Evolutionary conservation across 345 rosid genomes (phyloP), one percentile per base, ranked within the genome.

Genomic region (Orychophragmus violaceus): DNA sequence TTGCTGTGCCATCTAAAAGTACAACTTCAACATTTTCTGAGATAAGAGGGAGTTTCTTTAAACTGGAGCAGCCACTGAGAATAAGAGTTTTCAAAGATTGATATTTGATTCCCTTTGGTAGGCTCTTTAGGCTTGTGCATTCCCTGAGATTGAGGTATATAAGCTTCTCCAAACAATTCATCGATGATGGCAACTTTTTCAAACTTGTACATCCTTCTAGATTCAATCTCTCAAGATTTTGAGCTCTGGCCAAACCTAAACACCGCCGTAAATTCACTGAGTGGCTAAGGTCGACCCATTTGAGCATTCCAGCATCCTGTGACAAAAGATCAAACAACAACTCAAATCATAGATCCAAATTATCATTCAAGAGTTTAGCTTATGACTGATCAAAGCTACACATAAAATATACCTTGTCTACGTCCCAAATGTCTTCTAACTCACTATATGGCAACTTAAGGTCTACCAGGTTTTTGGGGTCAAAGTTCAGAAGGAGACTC

Each of bases 221-320:
- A 22, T 29, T 12, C 13, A 80, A 29, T 3, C 62, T 62, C 21
- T 71, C 76, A 61, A 83, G 64, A 8, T 64, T 74, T 9, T 27
- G 3, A 13, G 80, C 77, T 16, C 30, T n/a, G 29, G 77, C 73
- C 17, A 74, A 66, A 12, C 80, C 74, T 10, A 62, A 53, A 46
- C 78, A 67, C 2, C 8, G 5, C 1, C 17, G 46, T 37, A 82
- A 51, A 8, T 57, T 54, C 32, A 28, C 0, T 4, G 75, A 80
- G 24, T 59, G 11, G 12, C 57, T 19, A 3, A 83, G 78, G 13
- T 66, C 57, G 1, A 80, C 42, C 65, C 57, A 35, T 59, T 54
- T 76, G 17, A 81, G 68, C 51, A 65, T 81, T 27, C 7, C 55
- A 30, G 64, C 59, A 76, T 44, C 48, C 82, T 81, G 51, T 55